phyloP scores from a whole-genome alignment of 2,329 filamentous ascomycete genomes.

The Rugonectria rugulosa region DNA sequence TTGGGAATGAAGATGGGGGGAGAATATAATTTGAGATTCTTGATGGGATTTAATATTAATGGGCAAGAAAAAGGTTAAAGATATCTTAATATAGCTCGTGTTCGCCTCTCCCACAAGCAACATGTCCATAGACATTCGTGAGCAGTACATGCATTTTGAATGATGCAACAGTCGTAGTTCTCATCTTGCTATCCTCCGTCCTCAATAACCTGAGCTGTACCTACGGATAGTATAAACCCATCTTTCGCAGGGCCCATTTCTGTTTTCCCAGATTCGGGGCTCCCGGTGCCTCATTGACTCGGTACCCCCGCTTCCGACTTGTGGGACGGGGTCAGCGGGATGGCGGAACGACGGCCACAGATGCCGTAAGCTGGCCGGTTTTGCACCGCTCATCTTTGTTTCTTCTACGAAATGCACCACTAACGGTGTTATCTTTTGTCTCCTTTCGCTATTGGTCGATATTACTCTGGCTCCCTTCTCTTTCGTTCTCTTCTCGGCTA shows the following conservation, averaged over 20 bases:
- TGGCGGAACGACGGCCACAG: constrained; percentile 14
- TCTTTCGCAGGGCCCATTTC: constrained; percentile 13
- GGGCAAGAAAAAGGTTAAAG: too few species aligned
- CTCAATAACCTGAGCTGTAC: too few species aligned
- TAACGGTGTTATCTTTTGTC: constrained; percentile 6
- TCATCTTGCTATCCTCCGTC: too few species aligned
- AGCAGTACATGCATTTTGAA: too few species aligned
- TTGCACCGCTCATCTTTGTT: background rate
- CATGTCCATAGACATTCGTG: too few species aligned
- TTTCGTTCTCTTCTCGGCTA: background rate
- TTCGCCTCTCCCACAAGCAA: too few species aligned
- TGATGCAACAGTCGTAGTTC: too few species aligned
- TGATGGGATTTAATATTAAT: too few species aligned
- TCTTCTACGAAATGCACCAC: constrained; percentile 21
- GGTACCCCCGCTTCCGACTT: constrained; percentile 31
- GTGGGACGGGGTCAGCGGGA: constrained; percentile 26
- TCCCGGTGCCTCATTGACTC: constrained; percentile 29
- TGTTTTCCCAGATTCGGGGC: constrained; percentile 2
- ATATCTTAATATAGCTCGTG: too few species aligned
- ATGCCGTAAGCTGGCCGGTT: constrained; percentile 20
- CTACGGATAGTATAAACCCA: too few species aligned
- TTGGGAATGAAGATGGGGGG: too few species aligned
- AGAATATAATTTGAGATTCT: too few species aligned
- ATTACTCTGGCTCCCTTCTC: background rate
- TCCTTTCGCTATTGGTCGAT: background rate